Base-by-base conservation (phyloP, 2,329 filamentous ascomycete species). In the Daldinia sp. region DNA sequence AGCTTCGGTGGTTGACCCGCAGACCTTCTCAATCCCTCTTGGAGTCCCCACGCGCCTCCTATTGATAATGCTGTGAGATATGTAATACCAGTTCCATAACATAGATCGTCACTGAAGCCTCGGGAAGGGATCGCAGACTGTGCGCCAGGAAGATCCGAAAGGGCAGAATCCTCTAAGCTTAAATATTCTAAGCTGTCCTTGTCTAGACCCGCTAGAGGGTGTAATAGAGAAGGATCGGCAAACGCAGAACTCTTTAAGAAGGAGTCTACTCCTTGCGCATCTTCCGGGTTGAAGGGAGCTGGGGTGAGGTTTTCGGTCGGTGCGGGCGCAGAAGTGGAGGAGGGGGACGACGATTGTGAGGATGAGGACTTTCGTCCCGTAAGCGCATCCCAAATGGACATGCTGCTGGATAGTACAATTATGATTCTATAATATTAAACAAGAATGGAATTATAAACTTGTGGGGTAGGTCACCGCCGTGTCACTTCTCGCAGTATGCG, bases 41-140 rank as follows among this genome's bases (percentile, higher is more conserved):
- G 91, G 74, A 99, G 81, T 69, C 96, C 96, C 95, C 95, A 98
- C 64, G 89, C 90, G 73, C 96, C 96, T 80, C 96, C 96, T 73
- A 97, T 79, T 44, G 91, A 88, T 76, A 99, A 85, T 6, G 92
- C 96, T n/a, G 92, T 85, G 68, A 99, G 86, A 79, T 99, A 99
- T 78, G 94, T 97, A 70, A 95, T 90, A 75, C 96, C 96, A 23
- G 96, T 97, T 78, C 97, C 96, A 81, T 99, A 99, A 83, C 96
- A 98, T 67, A 99, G 89, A 81, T 99, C 96, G 79, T 99, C 96
- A 68, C 94, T 97, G 90, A 97, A 99, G 79, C 96, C 96, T 80
- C 96, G 91, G 63, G 94, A 98, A 48, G 97, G 96, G 61, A 99
- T 88, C 61, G 94, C 92, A 48, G 95, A 97, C 79, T 93, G 92